Conservation (phyloP, 1,284 basidiomycete species). For the Malassezia slooffiae region DNA sequence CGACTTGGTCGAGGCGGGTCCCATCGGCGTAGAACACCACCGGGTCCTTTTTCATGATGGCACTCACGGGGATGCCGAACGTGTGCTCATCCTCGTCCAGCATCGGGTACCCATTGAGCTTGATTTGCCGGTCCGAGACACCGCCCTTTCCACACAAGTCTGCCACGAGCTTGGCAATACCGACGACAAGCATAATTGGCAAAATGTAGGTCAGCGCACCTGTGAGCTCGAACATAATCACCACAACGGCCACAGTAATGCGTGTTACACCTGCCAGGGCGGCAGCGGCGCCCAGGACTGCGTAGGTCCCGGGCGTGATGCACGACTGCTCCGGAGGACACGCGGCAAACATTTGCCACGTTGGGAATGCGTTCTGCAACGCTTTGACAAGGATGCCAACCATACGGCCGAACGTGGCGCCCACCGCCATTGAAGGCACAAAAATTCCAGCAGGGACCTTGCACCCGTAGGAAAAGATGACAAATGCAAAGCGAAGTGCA, state of each 20-base stretch:
- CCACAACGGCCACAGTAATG: slow-evolving; percentile 93
- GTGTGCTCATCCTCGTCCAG: slow-evolving; percentile 69
- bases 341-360: slow-evolving; percentile 69
- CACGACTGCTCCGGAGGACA: slow-evolving; percentile 87
- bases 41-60: slow-evolving; percentile 75
- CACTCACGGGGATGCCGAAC: slow-evolving; percentile 75
- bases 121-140: slow-evolving; percentile 93
- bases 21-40: slow-evolving; percentile 64
- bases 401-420: slow-evolving; percentile 83
- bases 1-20: slow-evolving; percentile 64
- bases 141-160: slow-evolving; percentile 85
- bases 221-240: slow-evolving; percentile 99
- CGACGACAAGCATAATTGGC: slow-evolving; percentile 93
- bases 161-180: slow-evolving; percentile 94
- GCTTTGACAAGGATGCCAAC: slow-evolving; percentile 78
- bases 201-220: slow-evolving; percentile 94
- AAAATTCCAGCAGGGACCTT: slow-evolving; percentile 97
- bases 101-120: slow-evolving; percentile 93
- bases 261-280: slow-evolving; percentile 66
- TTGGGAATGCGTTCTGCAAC: slow-evolving; percentile 70
- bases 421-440: slow-evolving; percentile 91
- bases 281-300: slow-evolving; percentile 25
- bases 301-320: slow-evolving; percentile 81
- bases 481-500: slow-evolving; percentile 70
- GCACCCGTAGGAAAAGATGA: slow-evolving; percentile 85